Evolutionary conservation across 2,329 filamentous ascomycete species (phyloP).

Genomic region (Fusarium virguliforme): DNA sequence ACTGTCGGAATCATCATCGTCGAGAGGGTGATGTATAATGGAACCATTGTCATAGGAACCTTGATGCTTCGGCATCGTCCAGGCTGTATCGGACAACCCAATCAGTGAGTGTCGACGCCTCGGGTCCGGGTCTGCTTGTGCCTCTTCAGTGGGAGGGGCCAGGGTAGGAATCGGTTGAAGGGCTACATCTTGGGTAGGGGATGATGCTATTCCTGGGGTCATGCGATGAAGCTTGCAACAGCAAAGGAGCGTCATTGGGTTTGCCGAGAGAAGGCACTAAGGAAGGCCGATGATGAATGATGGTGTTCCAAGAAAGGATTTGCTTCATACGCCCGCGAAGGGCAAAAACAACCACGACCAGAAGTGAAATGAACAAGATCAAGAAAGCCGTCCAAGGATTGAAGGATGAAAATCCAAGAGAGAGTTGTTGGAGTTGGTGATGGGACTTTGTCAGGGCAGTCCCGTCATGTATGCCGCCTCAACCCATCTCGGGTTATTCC

Average conservation of each 20-base stretch:
- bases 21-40: slow-evolving; percentile 50
- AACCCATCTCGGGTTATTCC: background rate
- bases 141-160: background rate
- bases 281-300: slow-evolving; percentile 2
- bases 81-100: slow-evolving; percentile 36
- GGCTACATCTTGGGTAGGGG: slow-evolving; percentile 12
- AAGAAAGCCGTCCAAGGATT: slow-evolving; percentile 16
- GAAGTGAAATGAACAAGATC: slow-evolving; percentile 18
- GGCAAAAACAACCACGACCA: slow-evolving; percentile 6
- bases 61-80: slow-evolving; percentile 22
- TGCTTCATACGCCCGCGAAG: slow-evolving; percentile 6
- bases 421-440: background rate
- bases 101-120: slow-evolving; percentile 22
- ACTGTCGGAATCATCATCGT: slow-evolving; percentile 61
- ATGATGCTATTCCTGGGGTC: slow-evolving; percentile 2
- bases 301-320: slow-evolving; percentile 40
- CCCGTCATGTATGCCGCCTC: background rate
- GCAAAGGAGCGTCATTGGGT: slow-evolving; percentile 44
- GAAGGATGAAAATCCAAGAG: slow-evolving; percentile 13
- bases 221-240: slow-evolving; percentile 45
- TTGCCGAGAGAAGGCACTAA: background rate
- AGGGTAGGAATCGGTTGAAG: slow-evolving; percentile 14
- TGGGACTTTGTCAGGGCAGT: background rate
- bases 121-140: background rate
- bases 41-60: slow-evolving; percentile 19